These are phyloP conservation scores for Ascocoryne sarcoides DNA, from an alignment of 2,329 filamentous ascomycete genomes.

Conservation along the genomic window DNA sequence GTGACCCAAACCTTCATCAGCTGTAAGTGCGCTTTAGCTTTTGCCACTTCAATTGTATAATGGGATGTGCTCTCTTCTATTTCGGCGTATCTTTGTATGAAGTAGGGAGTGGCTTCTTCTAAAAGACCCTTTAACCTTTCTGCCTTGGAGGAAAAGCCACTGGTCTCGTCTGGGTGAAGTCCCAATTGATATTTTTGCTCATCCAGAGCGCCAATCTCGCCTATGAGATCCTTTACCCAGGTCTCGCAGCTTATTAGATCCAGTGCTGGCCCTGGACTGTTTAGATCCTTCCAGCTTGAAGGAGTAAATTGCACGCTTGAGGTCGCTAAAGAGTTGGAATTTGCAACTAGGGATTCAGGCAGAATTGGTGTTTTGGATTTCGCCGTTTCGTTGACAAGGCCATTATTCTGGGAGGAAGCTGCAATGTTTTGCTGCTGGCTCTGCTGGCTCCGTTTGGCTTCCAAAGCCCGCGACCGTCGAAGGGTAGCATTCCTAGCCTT, in stretches of 20 bases:
- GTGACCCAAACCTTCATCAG: conserved; percentile 3
- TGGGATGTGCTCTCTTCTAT: conserved; percentile 5
- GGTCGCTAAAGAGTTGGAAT: neutral
- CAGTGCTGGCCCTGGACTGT: conserved; percentile 20
- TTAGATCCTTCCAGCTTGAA: neutral
- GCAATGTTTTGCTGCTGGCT: neutral
- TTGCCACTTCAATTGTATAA: conserved; percentile 3
- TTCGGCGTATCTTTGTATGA: too few species aligned
- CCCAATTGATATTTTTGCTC: conserved; percentile 46
- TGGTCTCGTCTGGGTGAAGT: conserved; percentile 26
- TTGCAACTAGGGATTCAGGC: neutral
- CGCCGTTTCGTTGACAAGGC: too few species aligned
- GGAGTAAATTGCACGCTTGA: neutral
- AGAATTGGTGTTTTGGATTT: neutral
- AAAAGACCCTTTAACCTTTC: too few species aligned
- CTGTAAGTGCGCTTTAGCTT: neutral
- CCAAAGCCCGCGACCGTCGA: neutral
- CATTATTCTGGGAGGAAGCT: too few species aligned
- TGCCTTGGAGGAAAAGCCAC: too few species aligned
- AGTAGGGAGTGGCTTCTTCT: too few species aligned
- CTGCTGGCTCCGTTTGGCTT: neutral
- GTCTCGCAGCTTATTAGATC: conserved; percentile 46
- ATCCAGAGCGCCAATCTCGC: conserved; percentile 42
- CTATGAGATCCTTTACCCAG: conserved; percentile 44
- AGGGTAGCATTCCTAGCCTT: conserved; percentile 37